Conservation (phyloP, 495 filamentous ascomycete species). For the Melanomma pulvis-pyrius region DNA sequence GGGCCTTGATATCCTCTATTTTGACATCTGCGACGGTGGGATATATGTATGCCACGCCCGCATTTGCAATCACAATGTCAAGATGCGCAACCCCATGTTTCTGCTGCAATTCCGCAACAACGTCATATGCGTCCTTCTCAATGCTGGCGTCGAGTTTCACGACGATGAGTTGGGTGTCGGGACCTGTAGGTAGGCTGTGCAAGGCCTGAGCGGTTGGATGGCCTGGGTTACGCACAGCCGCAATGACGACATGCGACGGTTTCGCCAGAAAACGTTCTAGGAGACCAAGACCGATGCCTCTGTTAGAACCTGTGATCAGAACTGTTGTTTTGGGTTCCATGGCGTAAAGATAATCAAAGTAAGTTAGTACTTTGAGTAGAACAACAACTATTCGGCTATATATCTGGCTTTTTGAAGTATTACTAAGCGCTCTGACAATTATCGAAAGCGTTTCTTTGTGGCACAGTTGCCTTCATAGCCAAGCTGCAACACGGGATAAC, state of each 20-base stretch:
- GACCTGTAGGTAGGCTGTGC: slow-evolving; percentile 38
- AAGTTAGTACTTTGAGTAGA: too few species aligned
- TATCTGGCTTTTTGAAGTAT: too few species aligned
- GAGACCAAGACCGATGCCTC: slow-evolving; percentile 81
- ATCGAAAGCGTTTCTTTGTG: too few species aligned
- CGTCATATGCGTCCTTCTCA: slow-evolving; percentile 36
- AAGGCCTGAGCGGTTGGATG: slow-evolving; percentile 35
- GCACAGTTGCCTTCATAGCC: too few species aligned
- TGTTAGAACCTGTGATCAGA: slow-evolving; percentile 93
- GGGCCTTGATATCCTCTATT: slow-evolving; percentile 41
- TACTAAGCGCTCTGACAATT: too few species aligned
- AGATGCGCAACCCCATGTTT: slow-evolving; percentile 46
- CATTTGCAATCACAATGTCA: slow-evolving; percentile 59
- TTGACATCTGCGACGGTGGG: slow-evolving; percentile 33
- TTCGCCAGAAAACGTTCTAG: slow-evolving; percentile 58
- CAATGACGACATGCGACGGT: slow-evolving; percentile 49
- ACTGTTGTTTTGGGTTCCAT: slow-evolving; percentile 62
- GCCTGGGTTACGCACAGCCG: slow-evolving; percentile 48
- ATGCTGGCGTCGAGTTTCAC: slow-evolving; percentile 50
- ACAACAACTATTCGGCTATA: too few species aligned
- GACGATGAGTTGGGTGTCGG: slow-evolving; percentile 45
- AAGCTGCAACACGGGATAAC: too few species aligned
- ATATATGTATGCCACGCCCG: slow-evolving; percentile 43
- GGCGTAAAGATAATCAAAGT: background rate
- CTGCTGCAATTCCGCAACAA: slow-evolving; percentile 40